Evolutionary conservation across 2,329 filamentous ascomycete species (phyloP).

Genomic region (Exophiala alcalophila): DNA sequence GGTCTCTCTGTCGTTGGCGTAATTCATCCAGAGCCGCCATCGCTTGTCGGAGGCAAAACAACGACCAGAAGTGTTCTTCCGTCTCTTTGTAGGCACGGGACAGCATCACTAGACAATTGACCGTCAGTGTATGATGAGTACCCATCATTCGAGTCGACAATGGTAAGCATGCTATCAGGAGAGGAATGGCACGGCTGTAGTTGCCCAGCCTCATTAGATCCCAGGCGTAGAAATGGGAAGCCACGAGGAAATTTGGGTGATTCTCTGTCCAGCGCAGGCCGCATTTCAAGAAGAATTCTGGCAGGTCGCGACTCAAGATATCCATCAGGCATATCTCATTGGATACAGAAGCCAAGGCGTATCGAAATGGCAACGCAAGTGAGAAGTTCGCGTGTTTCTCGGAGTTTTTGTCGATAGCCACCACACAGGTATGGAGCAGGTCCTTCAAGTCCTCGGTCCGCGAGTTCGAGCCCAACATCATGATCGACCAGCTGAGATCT

Average conservation of each 20-base stretch:
- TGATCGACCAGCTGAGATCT: slow-evolving; percentile 15
- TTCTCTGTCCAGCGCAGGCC: slow-evolving; percentile 5
- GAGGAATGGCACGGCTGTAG: slow-evolving; percentile 5
- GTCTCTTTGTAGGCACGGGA: slow-evolving; percentile 15
- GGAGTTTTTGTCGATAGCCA: slow-evolving; percentile 9
- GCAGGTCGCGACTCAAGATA: no score
- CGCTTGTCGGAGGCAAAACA: no score
- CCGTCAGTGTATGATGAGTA: slow-evolving; percentile 19
- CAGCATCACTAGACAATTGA: slow-evolving; percentile 22
- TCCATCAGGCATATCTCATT: no score
- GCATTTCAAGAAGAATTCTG: no score
- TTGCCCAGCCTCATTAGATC: slow-evolving; percentile 9
- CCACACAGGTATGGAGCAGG: slow-evolving; percentile 17
- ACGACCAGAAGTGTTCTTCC: no score
- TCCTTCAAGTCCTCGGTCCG: slow-evolving; percentile 8
- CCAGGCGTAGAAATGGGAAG: slow-evolving; percentile 22
- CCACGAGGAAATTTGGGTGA: slow-evolving; percentile 26
- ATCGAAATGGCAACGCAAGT: slow-evolving; percentile 15
- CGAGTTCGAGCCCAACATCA: slow-evolving; percentile 15
- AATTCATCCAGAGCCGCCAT: no score
- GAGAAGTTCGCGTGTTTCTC: slow-evolving; percentile 7
- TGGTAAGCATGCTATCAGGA: slow-evolving; percentile 13
- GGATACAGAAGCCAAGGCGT: slow-evolving; percentile 17
- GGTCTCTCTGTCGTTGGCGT: no score
- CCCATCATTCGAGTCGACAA: slow-evolving; percentile 24